Evolutionary conservation across 495 filamentous ascomycete genomes (phyloP), one percentile per base, ranked within the genome.

Genomic region (Rostrohypoxylon terebratum): DNA sequence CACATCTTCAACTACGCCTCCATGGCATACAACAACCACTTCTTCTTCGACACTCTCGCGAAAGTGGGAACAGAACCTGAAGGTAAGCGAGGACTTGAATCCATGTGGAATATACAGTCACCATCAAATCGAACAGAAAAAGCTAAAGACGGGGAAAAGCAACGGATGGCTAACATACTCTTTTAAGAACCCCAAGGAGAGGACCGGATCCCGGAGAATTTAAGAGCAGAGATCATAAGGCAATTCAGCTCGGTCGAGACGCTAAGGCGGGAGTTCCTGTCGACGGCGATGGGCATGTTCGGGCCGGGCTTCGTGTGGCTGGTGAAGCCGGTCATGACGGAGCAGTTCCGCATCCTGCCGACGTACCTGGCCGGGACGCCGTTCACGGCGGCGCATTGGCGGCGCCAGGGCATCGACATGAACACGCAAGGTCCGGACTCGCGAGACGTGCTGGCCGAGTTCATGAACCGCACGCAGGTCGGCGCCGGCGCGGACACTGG

Each of bases 231-330:
- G 44, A 86, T 97, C 72, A 79, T 81, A 71, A 76, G 81, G 73
- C 87, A 88, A 58, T 98, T 97, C 82, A 89, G 91, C 75, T 93
- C 91, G 72, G 82, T 94, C 73, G 90, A 94, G 69, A 93, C 93
- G 16, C 87, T 99, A 21, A 90, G 90, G 77, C 80, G 83, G 68
- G 90, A 94, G 72, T 90, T 98, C 81, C 81, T 96, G 69, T 85
- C 88, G 63, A 97, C 93, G 5, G 96, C 96, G 62, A 83, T 87
- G 69, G 86, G 89, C 80, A 97, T 98, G 94, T 99, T 99, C 83
- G 96, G 96, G 50, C 94, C 94, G 0, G 96, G 91, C 60, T 98
- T 94, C 83, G 93, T 98, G 72, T 99, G 96, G 96, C 90, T 99
- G 55, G 91, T 97, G 66, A 84, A 88, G 71, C 75, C 68, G 54